Base-by-base conservation (phyloP, 352 stramenopile species). In the Lagenidium giganteum region DNA sequence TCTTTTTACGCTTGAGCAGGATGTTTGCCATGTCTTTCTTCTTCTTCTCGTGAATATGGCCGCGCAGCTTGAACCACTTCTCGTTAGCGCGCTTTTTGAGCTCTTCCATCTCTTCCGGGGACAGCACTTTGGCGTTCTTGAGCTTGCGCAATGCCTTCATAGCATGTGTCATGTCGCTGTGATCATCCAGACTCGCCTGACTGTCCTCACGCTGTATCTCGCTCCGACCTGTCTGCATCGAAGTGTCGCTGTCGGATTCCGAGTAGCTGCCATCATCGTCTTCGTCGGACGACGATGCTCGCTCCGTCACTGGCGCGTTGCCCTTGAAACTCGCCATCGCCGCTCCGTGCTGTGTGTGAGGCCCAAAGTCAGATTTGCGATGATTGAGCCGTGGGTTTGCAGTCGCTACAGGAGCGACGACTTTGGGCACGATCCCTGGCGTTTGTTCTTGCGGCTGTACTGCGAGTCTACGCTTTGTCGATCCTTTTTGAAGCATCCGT, bases 21-120 rank as follows among this genome's bases (percentile, higher is more conserved):
- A 87, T 87, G 30, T 83, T 87, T 5, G 71, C 64, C 11, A 85
- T 59, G 24, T 85, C 72, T 35, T 84, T 85, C 44, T 87, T 87
- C 34, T 83, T 70, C 31, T 87, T 85, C 31, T 87, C 75, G 36
- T 85, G 83, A 23, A 87, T 53, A 52, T 87, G 75, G 9, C 71
- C 72, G 43, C 80, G 78, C 28, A 87, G 47, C 14, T 78, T 71
- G 47, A 77, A 83, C 75, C 75, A 87, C 29, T 87, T 87, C 14
- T 76, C 53, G 29, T 78, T 70, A 12, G 71, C 62, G 21, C 71
- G 71, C 14, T 85, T 49, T 29, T 83, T 83, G 25, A 87, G 57
- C 41, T 85, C 67, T 0, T 61, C 64, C 35, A 72, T 68, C 31
- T 87, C 75, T 37, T 84, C 75, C 0, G 67, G 55, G 0, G 59